Evolutionary conservation across 768 basidiomycete species (phyloP), one percentile per base, ranked within the genome.

Genomic region (Megacollybia marginata): DNA sequence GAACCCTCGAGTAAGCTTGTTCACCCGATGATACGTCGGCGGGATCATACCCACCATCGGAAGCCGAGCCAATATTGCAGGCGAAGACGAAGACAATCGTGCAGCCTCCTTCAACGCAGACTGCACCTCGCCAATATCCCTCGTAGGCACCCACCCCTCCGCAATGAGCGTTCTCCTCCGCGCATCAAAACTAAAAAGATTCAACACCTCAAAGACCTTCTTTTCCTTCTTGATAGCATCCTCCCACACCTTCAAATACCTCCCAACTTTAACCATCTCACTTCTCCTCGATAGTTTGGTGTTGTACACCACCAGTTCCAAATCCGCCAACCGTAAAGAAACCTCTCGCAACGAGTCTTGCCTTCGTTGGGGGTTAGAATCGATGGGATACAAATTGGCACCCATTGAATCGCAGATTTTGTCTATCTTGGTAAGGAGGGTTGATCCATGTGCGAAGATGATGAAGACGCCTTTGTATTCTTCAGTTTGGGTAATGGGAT

Each of bases 371-470:
- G 87, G 82, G 56, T 95, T 93, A 34, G 92, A 73, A 64, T 98
- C 95, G 62, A 99, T 96, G 35, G 93, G 92, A 69, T 95, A 98
- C 49, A 98, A 72, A 0, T 92, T 97, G 3, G 87, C 96, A 34
- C 96, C 94, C 88, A 98, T 97, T n/a, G 92, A 95, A 68, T 97
- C 95, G 20, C 94, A 88, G 48, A 99, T 89, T 66, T 93, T 97
- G 63, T 94, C 89, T 61, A 99, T 97, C 77, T 98, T 99, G 55
- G 90, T 79, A 23, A 99, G 81, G 18, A 98, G 73, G 16, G 86
- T 83, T 36, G 90, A 85, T 15, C 96, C 96, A 58, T 99, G 94
- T 0, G 96, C 96, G 59, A 99, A 99, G 62, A 99, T 98, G 70
- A 99, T 95, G 73, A 99, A 99, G 38, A 98, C 96, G 59, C 97